A percentile compares a stretch with the other conserved stretches of the same genome.
phyloP scores from a whole-genome alignment of 2,329 filamentous ascomycete genomes.

The Aspergillus ibericus region DNA sequence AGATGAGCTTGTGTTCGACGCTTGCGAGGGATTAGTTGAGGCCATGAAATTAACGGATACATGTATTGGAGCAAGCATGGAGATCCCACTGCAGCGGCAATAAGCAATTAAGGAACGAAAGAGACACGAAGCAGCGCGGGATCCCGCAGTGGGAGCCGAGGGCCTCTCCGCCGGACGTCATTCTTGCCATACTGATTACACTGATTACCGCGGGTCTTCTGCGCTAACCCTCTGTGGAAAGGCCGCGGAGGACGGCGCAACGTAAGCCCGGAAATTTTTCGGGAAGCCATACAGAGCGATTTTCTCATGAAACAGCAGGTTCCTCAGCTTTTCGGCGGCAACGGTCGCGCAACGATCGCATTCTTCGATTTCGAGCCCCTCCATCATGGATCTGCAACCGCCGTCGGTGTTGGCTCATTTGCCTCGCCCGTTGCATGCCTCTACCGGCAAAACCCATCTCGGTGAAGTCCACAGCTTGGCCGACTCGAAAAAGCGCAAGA shows the following conservation, averaged over 20 bases:
- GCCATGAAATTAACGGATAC: not conserved
- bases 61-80: not conserved
- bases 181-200: constrained; percentile 10
- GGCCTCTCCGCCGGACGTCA: constrained; percentile 16
- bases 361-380: not conserved
- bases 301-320: constrained; percentile 13
- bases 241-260: constrained; percentile 25
- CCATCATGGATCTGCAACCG: constrained; percentile 45
- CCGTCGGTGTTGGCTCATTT: constrained; percentile 48
- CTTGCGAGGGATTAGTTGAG: not conserved
- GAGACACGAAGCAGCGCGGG: constrained; percentile 26
- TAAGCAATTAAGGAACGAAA: constrained; percentile 14
- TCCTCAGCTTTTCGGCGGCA: constrained; percentile 12
- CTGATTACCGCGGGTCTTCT: not conserved
- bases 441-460: constrained; percentile 42
- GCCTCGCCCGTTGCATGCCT: constrained; percentile 44
- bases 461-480: constrained; percentile 55
- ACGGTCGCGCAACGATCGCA: constrained; percentile 10
- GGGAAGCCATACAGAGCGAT: constrained; percentile 21
- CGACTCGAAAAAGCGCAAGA: constrained; percentile 60
- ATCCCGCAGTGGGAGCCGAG: constrained; percentile 8
- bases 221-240: not conserved
- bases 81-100: not conserved
- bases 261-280: constrained; percentile 41
- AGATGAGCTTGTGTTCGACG: constrained; percentile 27